Conservation (phyloP, 163 green algal genomes). For the Prototheca cutis region DNA sequence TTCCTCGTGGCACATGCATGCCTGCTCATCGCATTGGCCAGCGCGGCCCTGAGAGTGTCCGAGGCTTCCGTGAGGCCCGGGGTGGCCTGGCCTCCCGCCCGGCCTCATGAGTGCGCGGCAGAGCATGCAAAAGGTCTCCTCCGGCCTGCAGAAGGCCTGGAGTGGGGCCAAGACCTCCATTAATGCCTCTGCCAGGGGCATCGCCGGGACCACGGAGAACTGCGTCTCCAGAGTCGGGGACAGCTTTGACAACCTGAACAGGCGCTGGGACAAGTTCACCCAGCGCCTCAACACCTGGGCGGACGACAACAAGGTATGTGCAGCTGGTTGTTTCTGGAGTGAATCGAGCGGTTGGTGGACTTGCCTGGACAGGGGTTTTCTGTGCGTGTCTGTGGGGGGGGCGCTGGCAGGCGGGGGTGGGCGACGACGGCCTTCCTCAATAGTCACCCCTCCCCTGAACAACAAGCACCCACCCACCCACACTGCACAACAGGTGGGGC, state of each 20-base stretch:
- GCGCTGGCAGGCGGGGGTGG: neutral
- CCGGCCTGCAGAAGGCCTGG: neutral
- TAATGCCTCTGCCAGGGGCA: neutral
- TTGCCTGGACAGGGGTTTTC: neutral
- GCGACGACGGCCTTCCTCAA: too few species aligned
- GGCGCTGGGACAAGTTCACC: neutral
- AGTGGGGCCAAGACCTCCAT: neutral
- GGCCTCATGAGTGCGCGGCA: too few species aligned
- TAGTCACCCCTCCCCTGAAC: too few species aligned
- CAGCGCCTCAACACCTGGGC: neutral
- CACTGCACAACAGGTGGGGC: too few species aligned
- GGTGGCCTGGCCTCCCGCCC: too few species aligned
- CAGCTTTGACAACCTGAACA: neutral
- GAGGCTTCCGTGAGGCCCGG: too few species aligned
- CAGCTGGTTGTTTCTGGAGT: too few species aligned
- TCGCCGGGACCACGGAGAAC: neutral
- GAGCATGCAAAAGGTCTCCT: neutral
- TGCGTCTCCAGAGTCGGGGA: neutral
- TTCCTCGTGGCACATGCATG: neutral
- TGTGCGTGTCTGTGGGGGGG: neutral
- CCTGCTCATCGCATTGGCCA: neutral
- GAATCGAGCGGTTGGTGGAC: neutral
- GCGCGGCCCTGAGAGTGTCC: too few species aligned
- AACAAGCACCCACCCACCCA: too few species aligned
- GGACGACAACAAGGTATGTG: neutral